Conservation (phyloP, 345 rosid species). For the Carallia pectinifolia region DNA sequence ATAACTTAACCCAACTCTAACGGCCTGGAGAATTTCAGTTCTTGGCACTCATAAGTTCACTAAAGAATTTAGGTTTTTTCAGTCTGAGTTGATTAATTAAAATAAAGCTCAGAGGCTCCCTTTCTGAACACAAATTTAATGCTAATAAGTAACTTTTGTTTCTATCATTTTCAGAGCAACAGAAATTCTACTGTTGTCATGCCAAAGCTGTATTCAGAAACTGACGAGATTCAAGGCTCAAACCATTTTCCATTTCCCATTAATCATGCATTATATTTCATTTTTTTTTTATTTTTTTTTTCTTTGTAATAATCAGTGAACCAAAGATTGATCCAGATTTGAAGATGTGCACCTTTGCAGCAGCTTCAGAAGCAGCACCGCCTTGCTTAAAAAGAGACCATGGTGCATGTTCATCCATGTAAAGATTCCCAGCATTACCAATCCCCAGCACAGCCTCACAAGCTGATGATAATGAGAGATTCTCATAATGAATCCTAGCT, state of each 20-base stretch:
- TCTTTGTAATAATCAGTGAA: too few relatives aligned
- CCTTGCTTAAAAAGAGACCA: slow-evolving; percentile 94
- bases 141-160: not conserved
- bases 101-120: not conserved
- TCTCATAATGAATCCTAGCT: slow-evolving; percentile 61
- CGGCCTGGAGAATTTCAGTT: too few relatives aligned
- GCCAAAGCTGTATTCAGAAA: not conserved
- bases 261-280: not conserved
- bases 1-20: too few relatives aligned
- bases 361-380: slow-evolving; percentile 71
- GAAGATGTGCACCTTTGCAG: slow-evolving; percentile 64
- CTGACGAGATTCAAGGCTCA: not conserved
- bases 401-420: slow-evolving; percentile 80
- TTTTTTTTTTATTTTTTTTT: not conserved
- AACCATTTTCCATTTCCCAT: not conserved
- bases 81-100: not conserved
- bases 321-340: not conserved
- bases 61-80: too few relatives aligned
- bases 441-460: slow-evolving; percentile 87
- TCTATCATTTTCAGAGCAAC: not conserved
- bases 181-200: not conserved
- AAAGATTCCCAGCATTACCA: slow-evolving; percentile 80
- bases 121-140: not conserved
- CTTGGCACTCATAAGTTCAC: too few relatives aligned
- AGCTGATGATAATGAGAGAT: slow-evolving; percentile 66